These are phyloP conservation scores for Jaminaea rosea DNA, from an alignment of 1,284 basidiomycete species.

Conservation along the genomic window DNA sequence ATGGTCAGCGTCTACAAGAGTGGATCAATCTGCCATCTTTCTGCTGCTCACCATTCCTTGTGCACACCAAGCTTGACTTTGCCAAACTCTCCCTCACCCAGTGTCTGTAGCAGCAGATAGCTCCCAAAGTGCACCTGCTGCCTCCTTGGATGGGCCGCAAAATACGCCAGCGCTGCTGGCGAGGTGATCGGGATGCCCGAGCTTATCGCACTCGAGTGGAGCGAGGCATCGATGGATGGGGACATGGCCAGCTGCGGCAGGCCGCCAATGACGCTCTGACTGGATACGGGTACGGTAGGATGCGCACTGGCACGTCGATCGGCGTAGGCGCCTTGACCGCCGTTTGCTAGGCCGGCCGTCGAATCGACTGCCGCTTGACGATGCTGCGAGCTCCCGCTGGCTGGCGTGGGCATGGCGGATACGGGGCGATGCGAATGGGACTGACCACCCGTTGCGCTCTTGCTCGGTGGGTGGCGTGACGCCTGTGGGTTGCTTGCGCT, in stretches of 20 bases:
- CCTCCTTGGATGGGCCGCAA: constrained; percentile 43
- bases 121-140: constrained; percentile 47
- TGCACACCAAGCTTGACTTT: constrained; percentile 98
- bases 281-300: constrained; percentile 24
- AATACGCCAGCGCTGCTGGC: constrained; percentile 43
- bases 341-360: not conserved
- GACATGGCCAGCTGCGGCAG: constrained; percentile 8
- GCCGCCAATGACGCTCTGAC: constrained; percentile 6
- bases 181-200: constrained; percentile 42
- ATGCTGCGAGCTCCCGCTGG: constrained; percentile 13
- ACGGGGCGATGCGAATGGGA: constrained; percentile 33
- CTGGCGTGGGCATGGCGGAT: constrained; percentile 37
- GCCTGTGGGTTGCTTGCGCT: no score
- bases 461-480: constrained; percentile 31
- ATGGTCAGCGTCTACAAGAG: no score
- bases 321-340: constrained; percentile 9
- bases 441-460: constrained; percentile 32
- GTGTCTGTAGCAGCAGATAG: constrained; percentile 45
- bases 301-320: constrained; percentile 40
- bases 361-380: not conserved
- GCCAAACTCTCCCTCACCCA: constrained; percentile 91
- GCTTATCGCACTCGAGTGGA: constrained; percentile 14
- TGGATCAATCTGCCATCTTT: no score
- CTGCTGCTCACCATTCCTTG: constrained; percentile 69
- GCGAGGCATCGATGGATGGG: constrained; percentile 5